Base-by-base conservation (phyloP, 352 stramenopile species). In the Phytopythium montanum region DNA sequence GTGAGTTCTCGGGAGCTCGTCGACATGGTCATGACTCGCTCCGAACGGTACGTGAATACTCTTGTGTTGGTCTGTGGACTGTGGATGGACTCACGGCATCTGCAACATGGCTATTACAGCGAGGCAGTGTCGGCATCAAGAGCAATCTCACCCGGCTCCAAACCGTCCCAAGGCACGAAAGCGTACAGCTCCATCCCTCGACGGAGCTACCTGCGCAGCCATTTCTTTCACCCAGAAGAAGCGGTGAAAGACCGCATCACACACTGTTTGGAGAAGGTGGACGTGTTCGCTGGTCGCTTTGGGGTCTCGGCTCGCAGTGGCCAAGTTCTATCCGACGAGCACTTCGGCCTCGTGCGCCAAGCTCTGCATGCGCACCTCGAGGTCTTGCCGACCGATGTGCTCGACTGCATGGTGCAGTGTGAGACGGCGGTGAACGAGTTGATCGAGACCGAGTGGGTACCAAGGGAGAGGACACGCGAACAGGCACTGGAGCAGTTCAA, bases 321-420 rank as follows among this genome's bases (percentile, higher is more conserved):
- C 42, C 54, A 42, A 2, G 36, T 75, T 25, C 52, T 92, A 31
- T 76, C 78, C 2, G 73, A 75, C 33, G 66, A 74, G 18, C 79
- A 85, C 48, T 51, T 87, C 7, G 56, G 70, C 18, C 59, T 87
- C 28, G 78, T 85, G 1, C 79, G 85, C 34, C 70, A 79, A 38
- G 78, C 81, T 42, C 51, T 92, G 29, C 70, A 87, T 28, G 75
- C 69, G 0, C 81, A 90, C 61, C 63, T 90, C 10, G 76, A 87
- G 62, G 66, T 88, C 12, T 54, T 90, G 1, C 73, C 81, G 10
- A 63, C 72, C 0, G 67, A 81, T 1, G 76, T 90, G 0, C 72
- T 90, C 41, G 61, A 76, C 45, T 70, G 63, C 26, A 92, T 92
- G 78, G 54, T 88, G 25, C 61, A 74, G 1, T 73, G 73, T 26